A percentile compares a stretch with the other conserved stretches of the same genome.
Conservation (phyloP, 1,284 basidiomycete genomes). For the Puccinia horiana region DNA sequence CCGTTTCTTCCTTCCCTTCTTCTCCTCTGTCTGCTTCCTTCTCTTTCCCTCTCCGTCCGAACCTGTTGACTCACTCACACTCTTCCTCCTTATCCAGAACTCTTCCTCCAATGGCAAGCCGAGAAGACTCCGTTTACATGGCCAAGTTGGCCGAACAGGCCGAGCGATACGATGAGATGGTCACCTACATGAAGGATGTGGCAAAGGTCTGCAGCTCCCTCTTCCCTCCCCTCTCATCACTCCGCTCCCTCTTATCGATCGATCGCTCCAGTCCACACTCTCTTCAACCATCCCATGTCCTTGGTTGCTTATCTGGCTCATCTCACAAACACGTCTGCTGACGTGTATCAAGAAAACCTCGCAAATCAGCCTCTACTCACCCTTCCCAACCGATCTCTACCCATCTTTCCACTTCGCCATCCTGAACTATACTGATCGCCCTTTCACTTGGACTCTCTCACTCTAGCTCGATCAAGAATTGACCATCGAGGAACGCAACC, state of each 20-base stretch:
- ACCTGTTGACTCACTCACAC: not conserved
- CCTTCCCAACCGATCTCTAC: not conserved
- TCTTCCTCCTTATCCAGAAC: not conserved
- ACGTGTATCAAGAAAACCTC: not conserved
- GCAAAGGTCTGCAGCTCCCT: constrained; percentile 60
- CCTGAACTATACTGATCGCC: not conserved
- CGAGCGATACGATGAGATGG: constrained; percentile 95
- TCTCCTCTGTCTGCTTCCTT: not conserved
- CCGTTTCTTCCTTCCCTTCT: not conserved
- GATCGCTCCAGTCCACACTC: not conserved
- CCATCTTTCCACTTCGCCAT: not conserved
- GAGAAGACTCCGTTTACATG: constrained; percentile 97
- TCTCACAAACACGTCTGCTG: not conserved
- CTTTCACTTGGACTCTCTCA: not conserved
- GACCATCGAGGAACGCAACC: constrained; percentile 62
- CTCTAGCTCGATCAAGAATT: constrained; percentile 58
- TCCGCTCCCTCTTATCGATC: not conserved
- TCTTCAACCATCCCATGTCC: not conserved
- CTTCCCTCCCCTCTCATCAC: not conserved
- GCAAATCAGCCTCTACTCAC: not conserved
- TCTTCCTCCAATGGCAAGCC: constrained; percentile 59
- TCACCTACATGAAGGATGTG: constrained; percentile 98
- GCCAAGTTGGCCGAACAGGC: constrained; percentile 79
- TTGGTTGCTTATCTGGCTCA: not conserved
- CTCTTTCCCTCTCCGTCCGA: not conserved